Evolutionary conservation across 2,329 filamentous ascomycete genomes (phyloP).

Genomic region (Capronia americana): DNA sequence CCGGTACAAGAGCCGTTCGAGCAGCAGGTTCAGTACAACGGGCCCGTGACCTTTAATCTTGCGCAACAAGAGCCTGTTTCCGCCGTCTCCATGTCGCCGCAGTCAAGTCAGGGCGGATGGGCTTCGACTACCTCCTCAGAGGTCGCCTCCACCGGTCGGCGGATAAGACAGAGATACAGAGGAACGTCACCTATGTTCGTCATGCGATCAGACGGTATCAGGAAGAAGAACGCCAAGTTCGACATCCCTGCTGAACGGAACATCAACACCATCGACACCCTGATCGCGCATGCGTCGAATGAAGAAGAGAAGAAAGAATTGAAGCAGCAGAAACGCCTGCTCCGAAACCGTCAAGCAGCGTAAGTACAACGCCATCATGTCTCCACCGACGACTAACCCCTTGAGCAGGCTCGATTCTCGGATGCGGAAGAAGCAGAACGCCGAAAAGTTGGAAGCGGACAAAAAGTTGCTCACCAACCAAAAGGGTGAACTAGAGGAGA

Average conservation of each 20-base stretch:
- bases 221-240: slow-evolving; percentile 98
- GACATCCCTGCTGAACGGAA: slow-evolving; percentile 95
- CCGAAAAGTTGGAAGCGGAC: slow-evolving; percentile 93
- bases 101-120: slow-evolving; percentile 64
- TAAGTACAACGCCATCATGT: slow-evolving; percentile 60
- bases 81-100: slow-evolving; percentile 65
- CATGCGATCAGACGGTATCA: slow-evolving; percentile 78
- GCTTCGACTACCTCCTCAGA: slow-evolving; percentile 55
- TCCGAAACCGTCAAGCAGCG: slow-evolving; percentile 96
- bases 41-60: slow-evolving; percentile 50
- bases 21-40: slow-evolving; percentile 48
- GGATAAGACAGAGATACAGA: slow-evolving; percentile 52
- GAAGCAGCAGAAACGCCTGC: slow-evolving; percentile 94
- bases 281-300: slow-evolving; percentile 82
- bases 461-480: slow-evolving; percentile 86
- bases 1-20: slow-evolving; percentile 63
- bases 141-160: slow-evolving; percentile 48
- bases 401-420: slow-evolving; percentile 82
- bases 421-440: slow-evolving; percentile 97
- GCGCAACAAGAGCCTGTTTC: slow-evolving; percentile 58
- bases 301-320: slow-evolving; percentile 96
- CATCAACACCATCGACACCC: slow-evolving; percentile 89
- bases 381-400: slow-evolving; percentile 39
- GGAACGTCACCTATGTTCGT: slow-evolving; percentile 72
- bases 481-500: slow-evolving; percentile 79